A percentile compares a stretch with the other conserved stretches of the same genome.
Conservation (phyloP, 2,329 filamentous ascomycete genomes). For the Venturia pyrina region DNA sequence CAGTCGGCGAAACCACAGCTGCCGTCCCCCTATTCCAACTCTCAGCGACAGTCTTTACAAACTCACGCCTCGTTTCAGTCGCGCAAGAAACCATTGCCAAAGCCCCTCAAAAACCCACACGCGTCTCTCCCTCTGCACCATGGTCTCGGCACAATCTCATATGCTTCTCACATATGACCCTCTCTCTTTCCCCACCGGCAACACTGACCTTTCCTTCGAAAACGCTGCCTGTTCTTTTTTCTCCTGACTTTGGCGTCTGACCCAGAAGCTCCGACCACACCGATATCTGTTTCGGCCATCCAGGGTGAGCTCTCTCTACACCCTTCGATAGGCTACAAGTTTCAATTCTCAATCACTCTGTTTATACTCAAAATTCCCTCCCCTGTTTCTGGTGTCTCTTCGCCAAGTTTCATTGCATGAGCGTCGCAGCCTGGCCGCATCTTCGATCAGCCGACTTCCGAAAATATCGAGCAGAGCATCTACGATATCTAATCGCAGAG, state of each 20-base stretch:
- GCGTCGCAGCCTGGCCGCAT: background rate
- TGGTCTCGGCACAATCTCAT: background rate
- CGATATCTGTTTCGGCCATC: background rate
- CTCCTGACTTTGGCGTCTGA: background rate
- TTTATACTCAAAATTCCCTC: background rate
- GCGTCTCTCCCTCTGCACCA: background rate
- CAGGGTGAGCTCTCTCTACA: background rate
- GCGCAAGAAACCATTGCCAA: background rate
- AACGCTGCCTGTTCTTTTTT: background rate
- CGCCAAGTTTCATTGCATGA: background rate
- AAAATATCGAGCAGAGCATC: background rate
- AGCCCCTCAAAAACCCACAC: background rate
- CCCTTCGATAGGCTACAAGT: background rate
- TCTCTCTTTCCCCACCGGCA: background rate
- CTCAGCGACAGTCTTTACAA: background rate
- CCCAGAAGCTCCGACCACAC: background rate
- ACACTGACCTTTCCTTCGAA: background rate
- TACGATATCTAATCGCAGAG: background rate
- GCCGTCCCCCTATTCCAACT: background rate
- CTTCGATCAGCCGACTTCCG: background rate
- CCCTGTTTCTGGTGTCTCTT: background rate
- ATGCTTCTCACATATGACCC: background rate
- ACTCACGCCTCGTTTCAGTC: background rate
- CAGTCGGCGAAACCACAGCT: background rate
- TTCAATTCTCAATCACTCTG: background rate